Evolutionary conservation across 495 filamentous ascomycete species (phyloP), one percentile per base, ranked within the genome.

Genomic region (Tuber umbilicatum): DNA sequence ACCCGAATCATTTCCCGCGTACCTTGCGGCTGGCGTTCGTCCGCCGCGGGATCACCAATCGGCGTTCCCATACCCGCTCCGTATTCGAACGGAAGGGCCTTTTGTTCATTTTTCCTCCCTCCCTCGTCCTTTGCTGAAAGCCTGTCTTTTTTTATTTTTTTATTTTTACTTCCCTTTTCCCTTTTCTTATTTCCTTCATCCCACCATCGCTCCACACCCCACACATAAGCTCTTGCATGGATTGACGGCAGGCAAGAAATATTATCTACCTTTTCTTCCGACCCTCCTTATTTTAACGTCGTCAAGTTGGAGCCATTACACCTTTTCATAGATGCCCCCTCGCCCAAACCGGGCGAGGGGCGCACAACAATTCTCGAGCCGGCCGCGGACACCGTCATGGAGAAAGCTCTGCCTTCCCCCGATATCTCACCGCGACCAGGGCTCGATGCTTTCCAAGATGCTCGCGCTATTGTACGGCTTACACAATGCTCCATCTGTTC

Each of bases 401-500:
- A 79, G 72, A 79, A 79, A 64, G 27, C 73, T 72, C 40, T 74
- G 43, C 71, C 64, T 10, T 43, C 78, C 55, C 55, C 60, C 73
- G 43, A 40, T 37, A 40, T 41, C 41, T 67, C 67, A 37, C 68
- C 27, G 5, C 37, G 19, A 39, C 70, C 35, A 37, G 42, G 72
- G 39, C 73, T 87, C 60, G 82, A 85, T 78, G 83, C 86, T 39
- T 85, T 86, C 74, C 77, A 82, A 70, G 85, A 88, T 81, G 86
- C 87, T 23, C 82, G 90, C 74, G 83, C 87, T 60, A 86, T 96
- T 68, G 84, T 94, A 76, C 89, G 89, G 45, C 83, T 93, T 40
- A 84, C 94, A 27, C 92, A 94, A 82, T 97, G 94, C 82, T 85
- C 86, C 35, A 84, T 87, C 76, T 97, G 94, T 82, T 92, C 91